These are phyloP conservation scores for Starmera pachycereana DNA, from an alignment of 805 yeast genomes.

Conservation along the genomic window DNA sequence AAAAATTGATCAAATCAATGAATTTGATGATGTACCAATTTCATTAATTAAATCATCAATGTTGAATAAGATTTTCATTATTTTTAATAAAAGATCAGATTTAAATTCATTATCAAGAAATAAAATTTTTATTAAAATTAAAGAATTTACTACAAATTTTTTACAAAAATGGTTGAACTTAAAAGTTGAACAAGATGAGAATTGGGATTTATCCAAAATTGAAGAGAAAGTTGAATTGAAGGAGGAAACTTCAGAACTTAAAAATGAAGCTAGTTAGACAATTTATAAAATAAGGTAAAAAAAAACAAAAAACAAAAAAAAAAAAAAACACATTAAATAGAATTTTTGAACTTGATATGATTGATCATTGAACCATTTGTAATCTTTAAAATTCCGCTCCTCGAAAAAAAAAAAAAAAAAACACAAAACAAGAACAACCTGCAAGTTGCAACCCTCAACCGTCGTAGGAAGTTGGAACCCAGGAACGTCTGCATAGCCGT, in stretches of 20 bases:
- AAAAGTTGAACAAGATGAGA: conserved; percentile 16
- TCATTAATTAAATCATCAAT: conserved; percentile 22
- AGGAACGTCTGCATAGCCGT: too few relatives aligned
- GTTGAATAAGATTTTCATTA: conserved; percentile 21
- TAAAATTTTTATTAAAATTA: conserved; percentile 8
- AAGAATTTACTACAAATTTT: conserved; percentile 7
- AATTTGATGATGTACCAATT: conserved; percentile 15
- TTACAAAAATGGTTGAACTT: conserved; percentile 20
- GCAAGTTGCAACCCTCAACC: too few relatives aligned
- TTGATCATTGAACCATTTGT: too few relatives aligned
- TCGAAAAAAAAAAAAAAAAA: too few relatives aligned
- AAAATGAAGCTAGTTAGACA: too few relatives aligned
- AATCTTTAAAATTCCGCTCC: too few relatives aligned
- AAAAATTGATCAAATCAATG: conserved; percentile 15
- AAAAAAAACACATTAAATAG: too few relatives aligned
- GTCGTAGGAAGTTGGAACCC: too few relatives aligned
- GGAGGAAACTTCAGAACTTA: neutral
- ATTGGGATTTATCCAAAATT: conserved; percentile 1
- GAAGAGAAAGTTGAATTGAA: conserved; percentile 5
- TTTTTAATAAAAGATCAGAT: conserved; percentile 28
- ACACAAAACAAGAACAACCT: too few relatives aligned
- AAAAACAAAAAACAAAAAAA: too few relatives aligned
- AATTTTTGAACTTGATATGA: too few relatives aligned
- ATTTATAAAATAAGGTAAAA: too few relatives aligned
- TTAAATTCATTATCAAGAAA: conserved; percentile 1